Evolutionary conservation across 2,329 filamentous ascomycete genomes (phyloP).

Genomic region (Talaromyces islandicus): DNA sequence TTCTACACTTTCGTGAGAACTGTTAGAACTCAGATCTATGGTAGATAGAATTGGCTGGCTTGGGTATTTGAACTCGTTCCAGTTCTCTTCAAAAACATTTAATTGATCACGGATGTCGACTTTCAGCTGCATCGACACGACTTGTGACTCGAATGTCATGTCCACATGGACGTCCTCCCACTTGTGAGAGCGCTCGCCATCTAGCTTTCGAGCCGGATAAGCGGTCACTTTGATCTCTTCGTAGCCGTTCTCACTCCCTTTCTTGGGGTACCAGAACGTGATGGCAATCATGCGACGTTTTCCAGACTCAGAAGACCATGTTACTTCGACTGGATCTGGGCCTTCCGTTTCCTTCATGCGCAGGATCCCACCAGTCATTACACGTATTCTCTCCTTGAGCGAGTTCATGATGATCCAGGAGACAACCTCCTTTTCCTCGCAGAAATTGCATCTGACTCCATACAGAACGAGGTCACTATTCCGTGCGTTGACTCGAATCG

Average conservation of each 20-base stretch:
- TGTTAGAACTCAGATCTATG: neutral
- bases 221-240: neutral
- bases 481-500: neutral
- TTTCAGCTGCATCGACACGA: neutral
- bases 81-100: neutral
- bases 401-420: neutral
- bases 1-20: neutral
- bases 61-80: neutral
- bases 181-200: neutral
- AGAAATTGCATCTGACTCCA: neutral
- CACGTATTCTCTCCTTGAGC: neutral
- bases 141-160: neutral
- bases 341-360: neutral
- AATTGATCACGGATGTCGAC: neutral
- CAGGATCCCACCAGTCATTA: neutral
- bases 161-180: neutral
- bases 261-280: neutral
- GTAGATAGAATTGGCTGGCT: neutral
- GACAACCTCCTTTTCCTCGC: neutral
- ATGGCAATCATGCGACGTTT: neutral
- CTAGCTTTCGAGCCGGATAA: neutral
- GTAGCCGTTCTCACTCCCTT: neutral
- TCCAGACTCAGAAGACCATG: neutral
- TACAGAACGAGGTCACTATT: neutral
- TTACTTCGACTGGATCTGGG: neutral